Conservation (phyloP, 2,329 filamentous ascomycete species). For the Pyrenochaeta sp. region DNA sequence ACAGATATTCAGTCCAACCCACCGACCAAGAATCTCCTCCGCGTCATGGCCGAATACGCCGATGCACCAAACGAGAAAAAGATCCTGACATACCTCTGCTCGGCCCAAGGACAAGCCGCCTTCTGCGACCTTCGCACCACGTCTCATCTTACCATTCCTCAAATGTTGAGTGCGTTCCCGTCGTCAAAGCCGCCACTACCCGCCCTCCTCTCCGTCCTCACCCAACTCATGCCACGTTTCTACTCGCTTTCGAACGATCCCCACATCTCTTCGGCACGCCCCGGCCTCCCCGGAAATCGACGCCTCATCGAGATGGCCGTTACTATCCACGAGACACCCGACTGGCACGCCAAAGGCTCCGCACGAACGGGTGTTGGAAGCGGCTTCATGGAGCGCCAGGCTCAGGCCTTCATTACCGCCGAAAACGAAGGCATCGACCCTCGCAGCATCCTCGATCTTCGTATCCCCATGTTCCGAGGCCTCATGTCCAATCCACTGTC, state of each 20-base stretch:
- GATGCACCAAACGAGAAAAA: conserved; percentile 84
- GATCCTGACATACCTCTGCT: conserved; percentile 84
- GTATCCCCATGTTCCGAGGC: conserved; percentile 96
- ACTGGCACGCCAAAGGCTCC: conserved; percentile 72
- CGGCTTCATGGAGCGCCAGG: conserved; percentile 90
- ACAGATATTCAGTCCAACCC: conserved; percentile 92
- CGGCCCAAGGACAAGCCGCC: conserved; percentile 86
- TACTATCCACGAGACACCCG: conserved; percentile 84
- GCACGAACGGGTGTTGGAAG: conserved; percentile 85
- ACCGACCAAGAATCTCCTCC: conserved; percentile 86
- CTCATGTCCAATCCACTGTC: conserved; percentile 97
- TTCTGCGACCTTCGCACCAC: conserved; percentile 95
- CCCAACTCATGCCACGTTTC: conserved; percentile 94
- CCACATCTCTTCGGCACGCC: conserved; percentile 75
- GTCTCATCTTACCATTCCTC: conserved; percentile 81
- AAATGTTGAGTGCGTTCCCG: conserved; percentile 90
- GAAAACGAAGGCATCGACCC: conserved; percentile 64
- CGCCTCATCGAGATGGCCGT: conserved; percentile 96
- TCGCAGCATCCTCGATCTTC: conserved; percentile 65
- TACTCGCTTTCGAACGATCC: conserved; percentile 98
- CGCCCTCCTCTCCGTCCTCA: conserved; percentile 78
- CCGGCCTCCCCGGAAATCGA: conserved; percentile 71
- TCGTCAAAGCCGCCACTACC: conserved; percentile 89
- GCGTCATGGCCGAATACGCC: conserved; percentile 85
- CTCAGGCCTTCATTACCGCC: conserved; percentile 73